A percentile compares a stretch with the other conserved stretches of the same genome.
These are phyloP conservation scores for Alternaria sp. DNA, from an alignment of 2,329 filamentous ascomycete species.

Conservation along the genomic window DNA sequence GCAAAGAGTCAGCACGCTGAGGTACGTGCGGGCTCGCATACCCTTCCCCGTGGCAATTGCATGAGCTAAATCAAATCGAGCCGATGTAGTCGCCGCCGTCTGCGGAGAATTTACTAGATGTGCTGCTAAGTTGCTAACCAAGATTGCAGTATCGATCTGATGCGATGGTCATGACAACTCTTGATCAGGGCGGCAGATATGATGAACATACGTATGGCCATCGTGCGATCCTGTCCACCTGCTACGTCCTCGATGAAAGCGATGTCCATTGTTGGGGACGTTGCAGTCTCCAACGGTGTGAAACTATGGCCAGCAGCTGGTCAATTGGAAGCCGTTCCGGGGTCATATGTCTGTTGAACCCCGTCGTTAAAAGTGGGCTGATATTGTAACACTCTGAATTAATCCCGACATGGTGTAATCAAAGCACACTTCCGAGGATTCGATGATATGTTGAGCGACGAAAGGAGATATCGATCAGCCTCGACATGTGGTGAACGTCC, in stretches of 20 bases:
- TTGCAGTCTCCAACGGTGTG: slow-evolving; percentile 3
- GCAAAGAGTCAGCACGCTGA: slow-evolving; percentile 11
- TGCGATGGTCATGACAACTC: not conserved
- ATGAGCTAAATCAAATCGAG: slow-evolving; percentile 9
- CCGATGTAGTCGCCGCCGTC: slow-evolving; percentile 10
- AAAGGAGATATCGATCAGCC: slow-evolving; percentile 14
- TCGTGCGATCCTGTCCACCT: not conserved
- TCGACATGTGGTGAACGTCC: slow-evolving; percentile 10
- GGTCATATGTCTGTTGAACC: not conserved
- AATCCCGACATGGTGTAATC: slow-evolving; percentile 4
- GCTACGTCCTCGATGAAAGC: not conserved
- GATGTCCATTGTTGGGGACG: not conserved
- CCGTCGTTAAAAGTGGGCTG: not conserved
- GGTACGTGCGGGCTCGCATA: slow-evolving; percentile 6
- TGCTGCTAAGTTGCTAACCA: slow-evolving; percentile 2
- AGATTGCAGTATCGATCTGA: slow-evolving; percentile 9
- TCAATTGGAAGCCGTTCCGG: slow-evolving; percentile 8
- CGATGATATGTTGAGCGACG: slow-evolving; percentile 12
- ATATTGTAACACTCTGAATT: slow-evolving; percentile 3
- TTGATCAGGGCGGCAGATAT: slow-evolving; percentile 2
- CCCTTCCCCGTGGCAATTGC: slow-evolving; percentile 4
- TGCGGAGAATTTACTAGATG: slow-evolving; percentile 3
- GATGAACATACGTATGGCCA: not conserved
- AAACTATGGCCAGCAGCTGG: slow-evolving; percentile 4
- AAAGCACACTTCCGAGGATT: slow-evolving; percentile 12